phyloP scores from a whole-genome alignment of 306 rosid genomes.

The Trifolium pratense region DNA sequence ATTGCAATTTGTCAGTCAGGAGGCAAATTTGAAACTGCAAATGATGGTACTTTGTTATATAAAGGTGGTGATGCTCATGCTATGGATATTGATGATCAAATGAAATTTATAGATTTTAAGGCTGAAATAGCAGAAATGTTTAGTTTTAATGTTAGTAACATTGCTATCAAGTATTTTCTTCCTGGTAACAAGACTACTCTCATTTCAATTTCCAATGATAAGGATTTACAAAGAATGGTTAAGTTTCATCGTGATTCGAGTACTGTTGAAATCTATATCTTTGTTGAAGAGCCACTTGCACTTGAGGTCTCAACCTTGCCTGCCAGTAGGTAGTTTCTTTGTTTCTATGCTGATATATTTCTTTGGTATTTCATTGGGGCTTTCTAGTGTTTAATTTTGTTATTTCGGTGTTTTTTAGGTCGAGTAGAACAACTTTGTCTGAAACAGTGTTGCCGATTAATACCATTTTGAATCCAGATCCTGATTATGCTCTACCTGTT shows the following conservation, averaged over 20 bases:
- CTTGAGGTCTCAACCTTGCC: conserved; percentile 81
- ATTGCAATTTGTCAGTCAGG: conserved; percentile 95
- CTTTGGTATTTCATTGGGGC: conserved; percentile 27
- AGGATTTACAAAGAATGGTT: conserved; percentile 88
- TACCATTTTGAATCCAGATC: conserved; percentile 41
- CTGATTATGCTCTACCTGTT: conserved; percentile 54
- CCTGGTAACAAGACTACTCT: conserved; percentile 91
- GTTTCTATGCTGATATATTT: conserved; percentile 42
- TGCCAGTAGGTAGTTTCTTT: conserved; percentile 88
- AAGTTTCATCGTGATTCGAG: conserved; percentile 71
- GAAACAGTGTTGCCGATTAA: conserved; percentile 74
- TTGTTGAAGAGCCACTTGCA: conserved; percentile 63
- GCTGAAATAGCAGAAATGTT: conserved; percentile 84
- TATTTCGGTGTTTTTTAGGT: conserved; percentile 58
- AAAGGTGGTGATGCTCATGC: conserved; percentile 92
- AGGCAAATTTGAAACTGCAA: conserved; percentile 71
- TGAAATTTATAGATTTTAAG: conserved; percentile 75
- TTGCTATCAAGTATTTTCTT: conserved; percentile 84
- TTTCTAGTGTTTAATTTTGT: conserved; percentile 40
- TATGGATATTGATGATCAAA: conserved; percentile 77
- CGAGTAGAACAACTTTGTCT: conserved; percentile 97
- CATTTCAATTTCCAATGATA: conserved; percentile 92
- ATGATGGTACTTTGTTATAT: conserved; percentile 76
- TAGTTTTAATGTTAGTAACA: conserved; percentile 48
- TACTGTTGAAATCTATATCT: conserved; percentile 70